Conservation (phyloP, 768 basidiomycete genomes). For the Dioszegia hungarica region DNA sequence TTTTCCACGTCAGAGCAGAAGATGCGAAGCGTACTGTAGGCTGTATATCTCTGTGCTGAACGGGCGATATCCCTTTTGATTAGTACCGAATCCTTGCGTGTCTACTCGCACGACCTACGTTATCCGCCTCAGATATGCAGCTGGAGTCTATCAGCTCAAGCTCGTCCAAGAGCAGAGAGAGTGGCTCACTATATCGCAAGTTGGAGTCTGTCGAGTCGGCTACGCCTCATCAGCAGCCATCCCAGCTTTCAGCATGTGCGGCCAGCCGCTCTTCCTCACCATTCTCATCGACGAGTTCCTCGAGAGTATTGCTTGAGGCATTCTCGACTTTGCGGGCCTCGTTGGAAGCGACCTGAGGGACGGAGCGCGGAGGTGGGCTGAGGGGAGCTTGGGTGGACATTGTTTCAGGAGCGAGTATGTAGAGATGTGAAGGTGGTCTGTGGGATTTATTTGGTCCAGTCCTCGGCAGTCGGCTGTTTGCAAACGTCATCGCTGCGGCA, state of each 20-base stretch:
- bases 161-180: too few relatives aligned
- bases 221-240: slow-evolving; percentile 2
- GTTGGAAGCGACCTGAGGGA: slow-evolving; percentile 18
- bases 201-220: slow-evolving; percentile 48
- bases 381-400: neutral
- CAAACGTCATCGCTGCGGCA: neutral
- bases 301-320: slow-evolving; percentile 14
- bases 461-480: too few relatives aligned
- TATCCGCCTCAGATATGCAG: slow-evolving; percentile 47
- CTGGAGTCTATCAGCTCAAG: slow-evolving; percentile 13
- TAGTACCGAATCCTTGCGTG: neutral
- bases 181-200: slow-evolving; percentile 47
- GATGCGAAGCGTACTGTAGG: slow-evolving; percentile 34
- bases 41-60: slow-evolving; percentile 47
- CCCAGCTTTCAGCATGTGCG: too few relatives aligned
- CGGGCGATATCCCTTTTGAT: slow-evolving; percentile 34
- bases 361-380: neutral
- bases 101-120: neutral
- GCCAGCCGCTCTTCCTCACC: slow-evolving; percentile 3
- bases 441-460: neutral
- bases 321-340: neutral
- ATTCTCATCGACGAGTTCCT: slow-evolving; percentile 38
- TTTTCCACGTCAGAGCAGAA: too few relatives aligned
- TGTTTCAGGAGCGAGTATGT: neutral
- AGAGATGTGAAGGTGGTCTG: neutral